These are phyloP conservation scores for Lentinula novae-zelandiae DNA, from an alignment of 1,284 basidiomycete species.

Conservation along the genomic window DNA sequence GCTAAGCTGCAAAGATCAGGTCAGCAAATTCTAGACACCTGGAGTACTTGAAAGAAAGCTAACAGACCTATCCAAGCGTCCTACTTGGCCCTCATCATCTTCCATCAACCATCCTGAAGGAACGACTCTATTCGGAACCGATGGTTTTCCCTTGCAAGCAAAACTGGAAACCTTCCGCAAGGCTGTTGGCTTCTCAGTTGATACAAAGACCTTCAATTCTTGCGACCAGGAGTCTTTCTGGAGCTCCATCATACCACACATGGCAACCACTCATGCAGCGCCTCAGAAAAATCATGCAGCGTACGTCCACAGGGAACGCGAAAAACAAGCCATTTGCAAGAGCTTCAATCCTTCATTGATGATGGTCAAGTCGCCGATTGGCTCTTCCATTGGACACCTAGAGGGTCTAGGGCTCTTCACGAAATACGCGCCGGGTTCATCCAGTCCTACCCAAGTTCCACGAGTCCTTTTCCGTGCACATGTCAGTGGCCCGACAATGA, in stretches of 20 bases:
- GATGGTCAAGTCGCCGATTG: background rate
- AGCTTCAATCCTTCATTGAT: background rate
- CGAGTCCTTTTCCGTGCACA: background rate
- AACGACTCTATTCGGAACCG: background rate
- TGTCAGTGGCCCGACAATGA: background rate
- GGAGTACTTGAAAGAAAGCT: background rate
- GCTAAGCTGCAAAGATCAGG: constrained; percentile 1
- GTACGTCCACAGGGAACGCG: background rate
- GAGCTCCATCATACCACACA: background rate
- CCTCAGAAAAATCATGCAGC: background rate
- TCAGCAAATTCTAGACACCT: background rate
- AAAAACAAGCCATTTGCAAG: background rate
- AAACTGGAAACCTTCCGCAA: background rate
- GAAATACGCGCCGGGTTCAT: background rate
- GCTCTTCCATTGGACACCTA: background rate
- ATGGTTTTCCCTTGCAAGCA: background rate
- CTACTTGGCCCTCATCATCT: background rate
- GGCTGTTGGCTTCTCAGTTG: background rate
- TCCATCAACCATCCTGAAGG: background rate
- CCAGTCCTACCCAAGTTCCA: background rate
- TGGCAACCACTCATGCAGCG: background rate
- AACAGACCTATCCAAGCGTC: background rate
- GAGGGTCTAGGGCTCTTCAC: background rate
- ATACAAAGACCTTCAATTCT: background rate
- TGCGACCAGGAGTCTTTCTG: background rate